A percentile compares a stretch with the other conserved stretches of the same genome.
phyloP scores from a whole-genome alignment of 208 protist species.

The Leishmania martiniquensis region DNA sequence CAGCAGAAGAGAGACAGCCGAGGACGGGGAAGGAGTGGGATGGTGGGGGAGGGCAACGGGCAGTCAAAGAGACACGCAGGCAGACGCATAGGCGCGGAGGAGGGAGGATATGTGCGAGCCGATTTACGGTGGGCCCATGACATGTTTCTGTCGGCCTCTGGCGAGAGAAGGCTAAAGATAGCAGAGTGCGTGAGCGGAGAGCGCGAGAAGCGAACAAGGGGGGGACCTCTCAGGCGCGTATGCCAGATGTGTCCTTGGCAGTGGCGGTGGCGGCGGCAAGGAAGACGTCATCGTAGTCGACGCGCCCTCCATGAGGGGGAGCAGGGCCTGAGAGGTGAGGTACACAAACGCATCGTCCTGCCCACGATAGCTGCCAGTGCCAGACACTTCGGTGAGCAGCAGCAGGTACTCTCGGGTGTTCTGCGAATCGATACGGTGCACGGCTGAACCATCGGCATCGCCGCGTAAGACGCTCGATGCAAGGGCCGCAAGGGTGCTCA shows the following conservation, averaged over 20 bases:
- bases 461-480: slow-evolving; percentile 1
- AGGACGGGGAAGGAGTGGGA: not conserved
- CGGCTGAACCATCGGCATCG: not conserved
- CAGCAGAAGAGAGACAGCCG: not conserved
- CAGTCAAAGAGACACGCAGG: not conserved
- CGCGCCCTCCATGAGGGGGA: not conserved
- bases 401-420: not conserved
- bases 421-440: not conserved
- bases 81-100: too few relatives aligned
- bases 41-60: too few relatives aligned
- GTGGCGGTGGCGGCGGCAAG: not conserved
- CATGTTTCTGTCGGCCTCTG: not conserved
- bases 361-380: not conserved
- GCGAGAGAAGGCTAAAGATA: not conserved
- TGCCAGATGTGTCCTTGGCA: not conserved
- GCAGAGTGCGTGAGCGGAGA: slow-evolving; percentile 8
- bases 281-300: not conserved
- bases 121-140: too few relatives aligned
- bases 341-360: slow-evolving; percentile 6
- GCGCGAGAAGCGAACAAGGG: not conserved
- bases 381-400: slow-evolving; percentile 5
- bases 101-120: too few relatives aligned
- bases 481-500: not conserved
- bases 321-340: not conserved
- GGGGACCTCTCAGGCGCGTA: not conserved